Conservation (phyloP, 352 stramenopile species). For the Peronospora tabacina region DNA sequence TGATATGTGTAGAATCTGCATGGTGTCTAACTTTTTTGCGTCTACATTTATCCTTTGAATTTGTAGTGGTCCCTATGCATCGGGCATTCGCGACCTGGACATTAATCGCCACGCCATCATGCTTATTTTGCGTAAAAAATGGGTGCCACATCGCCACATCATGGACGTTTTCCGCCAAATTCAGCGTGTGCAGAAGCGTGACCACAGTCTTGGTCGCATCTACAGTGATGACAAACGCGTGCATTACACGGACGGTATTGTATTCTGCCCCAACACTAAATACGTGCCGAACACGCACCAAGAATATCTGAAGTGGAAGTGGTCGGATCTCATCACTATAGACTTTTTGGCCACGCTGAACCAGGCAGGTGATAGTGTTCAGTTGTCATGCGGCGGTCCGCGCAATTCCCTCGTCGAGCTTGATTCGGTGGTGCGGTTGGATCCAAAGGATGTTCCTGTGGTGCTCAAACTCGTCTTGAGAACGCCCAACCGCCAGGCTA, state of each 20-base stretch:
- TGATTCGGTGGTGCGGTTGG: slow-evolving; percentile 72
- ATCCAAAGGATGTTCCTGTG: slow-evolving; percentile 61
- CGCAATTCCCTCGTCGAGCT: slow-evolving; percentile 76
- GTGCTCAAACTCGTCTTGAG: slow-evolving; percentile 62
- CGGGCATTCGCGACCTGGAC: slow-evolving; percentile 51
- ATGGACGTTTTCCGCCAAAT: slow-evolving; percentile 78
- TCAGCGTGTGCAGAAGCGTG: slow-evolving; percentile 66
- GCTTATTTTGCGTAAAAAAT: slow-evolving; percentile 76
- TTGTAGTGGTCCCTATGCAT: slow-evolving; percentile 58
- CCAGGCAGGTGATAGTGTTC: slow-evolving; percentile 44
- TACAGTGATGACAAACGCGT: slow-evolving; percentile 79
- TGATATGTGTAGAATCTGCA: background rate
- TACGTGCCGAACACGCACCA: slow-evolving; percentile 81
- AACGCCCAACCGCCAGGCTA: slow-evolving; percentile 48
- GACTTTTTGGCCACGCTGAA: slow-evolving; percentile 70
- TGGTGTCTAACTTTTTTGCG: slow-evolving; percentile 1
- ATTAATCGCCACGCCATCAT: slow-evolving; percentile 65
- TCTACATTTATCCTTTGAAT: slow-evolving; percentile 1
- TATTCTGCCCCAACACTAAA: slow-evolving; percentile 85
- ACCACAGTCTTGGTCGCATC: slow-evolving; percentile 66
- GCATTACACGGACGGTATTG: slow-evolving; percentile 86
- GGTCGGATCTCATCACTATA: slow-evolving; percentile 85
- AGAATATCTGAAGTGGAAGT: slow-evolving; percentile 91
- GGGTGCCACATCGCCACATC: slow-evolving; percentile 74
- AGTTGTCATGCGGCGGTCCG: slow-evolving; percentile 64